Evolutionary conservation across 73 alveolate genomes (phyloP).

Genomic region (Durusdinium trenchii): DNA sequence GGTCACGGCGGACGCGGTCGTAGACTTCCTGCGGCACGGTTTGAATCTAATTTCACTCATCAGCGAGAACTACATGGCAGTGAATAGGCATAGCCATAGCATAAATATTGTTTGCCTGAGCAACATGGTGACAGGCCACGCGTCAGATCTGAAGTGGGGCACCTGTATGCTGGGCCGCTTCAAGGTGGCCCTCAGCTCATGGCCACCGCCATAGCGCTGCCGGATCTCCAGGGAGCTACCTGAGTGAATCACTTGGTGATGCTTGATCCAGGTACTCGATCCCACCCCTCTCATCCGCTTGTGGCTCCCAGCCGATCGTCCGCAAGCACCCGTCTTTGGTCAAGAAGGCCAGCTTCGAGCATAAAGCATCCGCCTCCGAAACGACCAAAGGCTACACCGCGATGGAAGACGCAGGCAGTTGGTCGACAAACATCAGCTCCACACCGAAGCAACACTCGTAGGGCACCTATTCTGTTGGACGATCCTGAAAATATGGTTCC

Average conservation of each 20-base stretch:
- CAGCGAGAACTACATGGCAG: no score
- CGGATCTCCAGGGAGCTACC: constrained; percentile 80
- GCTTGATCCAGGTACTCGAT: not conserved
- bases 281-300: not conserved
- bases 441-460: not conserved
- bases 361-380: constrained; percentile 39
- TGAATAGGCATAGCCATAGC: no score
- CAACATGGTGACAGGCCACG: no score
- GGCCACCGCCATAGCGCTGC: constrained; percentile 79
- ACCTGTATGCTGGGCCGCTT: constrained; percentile 39
- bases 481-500: no score
- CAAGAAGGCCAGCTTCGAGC: constrained; percentile 57
- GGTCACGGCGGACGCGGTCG: constrained; percentile 5
- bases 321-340: constrained; percentile 45
- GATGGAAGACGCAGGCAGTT: not conserved
- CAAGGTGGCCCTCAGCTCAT: constrained; percentile 62
- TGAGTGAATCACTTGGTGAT: not conserved
- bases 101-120: no score
- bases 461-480: no score
- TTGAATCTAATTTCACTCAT: no score
- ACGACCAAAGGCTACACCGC: not conserved
- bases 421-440: not conserved
- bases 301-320: not conserved
- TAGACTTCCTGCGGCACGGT: constrained; percentile 28
- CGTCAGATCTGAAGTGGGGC: not conserved